A percentile compares a stretch with the other conserved stretches of the same genome.
Evolutionary conservation across 257 asterid species (phyloP).

Genomic region (Cruciata laevipes): DNA sequence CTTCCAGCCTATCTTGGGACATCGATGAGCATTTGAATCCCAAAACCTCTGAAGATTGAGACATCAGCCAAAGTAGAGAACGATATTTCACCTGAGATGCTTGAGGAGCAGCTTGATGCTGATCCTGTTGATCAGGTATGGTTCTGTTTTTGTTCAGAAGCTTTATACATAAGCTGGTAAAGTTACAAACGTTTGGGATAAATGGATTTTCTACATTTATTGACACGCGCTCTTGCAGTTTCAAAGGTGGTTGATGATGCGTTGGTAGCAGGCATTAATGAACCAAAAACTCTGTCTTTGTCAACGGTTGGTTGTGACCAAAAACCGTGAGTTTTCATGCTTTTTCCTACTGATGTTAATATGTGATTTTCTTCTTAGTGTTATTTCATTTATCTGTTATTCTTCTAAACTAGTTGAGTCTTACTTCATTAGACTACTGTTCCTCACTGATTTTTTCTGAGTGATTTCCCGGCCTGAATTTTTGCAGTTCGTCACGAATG

Average conservation of each 20-base stretch:
- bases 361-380: too few species aligned
- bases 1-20: slow-evolving; percentile 85
- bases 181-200: background rate
- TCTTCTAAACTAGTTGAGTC: too few species aligned
- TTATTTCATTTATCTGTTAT: too few species aligned
- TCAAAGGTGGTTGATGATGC: slow-evolving; percentile 97
- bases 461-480: background rate
- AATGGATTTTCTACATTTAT: background rate
- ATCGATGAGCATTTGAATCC: slow-evolving; percentile 79
- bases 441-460: background rate
- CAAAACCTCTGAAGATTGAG: slow-evolving; percentile 78
- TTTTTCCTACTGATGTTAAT: background rate
- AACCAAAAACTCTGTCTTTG: slow-evolving; percentile 95
- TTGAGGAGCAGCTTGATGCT: slow-evolving; percentile 66
- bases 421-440: too few species aligned
- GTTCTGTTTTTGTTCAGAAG: background rate
- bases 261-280: slow-evolving; percentile 69
- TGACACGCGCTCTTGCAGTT: slow-evolving; percentile 42
- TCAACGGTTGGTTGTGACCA: slow-evolving; percentile 84
- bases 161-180: slow-evolving; percentile 8
- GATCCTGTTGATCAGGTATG: slow-evolving; percentile 92
- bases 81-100: slow-evolving; percentile 80
- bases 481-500: slow-evolving; percentile 43
- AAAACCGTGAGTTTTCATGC: slow-evolving; percentile 50
- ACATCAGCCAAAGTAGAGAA: slow-evolving; percentile 78